Conservation (phyloP, 2,329 filamentous ascomycete species). For the Graphium sp. region DNA sequence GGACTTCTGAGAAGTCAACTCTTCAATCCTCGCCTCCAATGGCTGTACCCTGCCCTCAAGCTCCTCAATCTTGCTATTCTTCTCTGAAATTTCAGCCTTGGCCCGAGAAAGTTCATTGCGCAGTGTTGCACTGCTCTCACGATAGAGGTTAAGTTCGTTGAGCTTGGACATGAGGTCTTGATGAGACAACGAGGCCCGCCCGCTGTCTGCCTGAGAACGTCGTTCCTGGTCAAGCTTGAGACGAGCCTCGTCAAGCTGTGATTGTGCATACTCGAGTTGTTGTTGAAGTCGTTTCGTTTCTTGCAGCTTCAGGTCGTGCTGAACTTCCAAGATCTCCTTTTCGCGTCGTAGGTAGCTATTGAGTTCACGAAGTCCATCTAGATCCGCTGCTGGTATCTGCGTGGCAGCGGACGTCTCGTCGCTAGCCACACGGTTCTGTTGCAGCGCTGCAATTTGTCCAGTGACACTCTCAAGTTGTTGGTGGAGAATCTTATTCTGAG, state of each 20-base stretch:
- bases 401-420: constrained; percentile 35
- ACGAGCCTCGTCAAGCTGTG: constrained; percentile 74
- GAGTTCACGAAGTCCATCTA: constrained; percentile 72
- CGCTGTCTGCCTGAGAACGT: constrained; percentile 54
- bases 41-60: constrained; percentile 65
- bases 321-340: constrained; percentile 96
- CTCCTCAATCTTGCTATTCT: constrained; percentile 56
- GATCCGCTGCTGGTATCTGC: constrained; percentile 32
- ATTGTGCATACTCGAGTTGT: constrained; percentile 73
- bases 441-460: constrained; percentile 61
- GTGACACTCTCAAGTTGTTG: constrained; percentile 75
- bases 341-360: constrained; percentile 84
- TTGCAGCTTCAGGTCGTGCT: constrained; percentile 75
- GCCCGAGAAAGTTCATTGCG: constrained; percentile 73
- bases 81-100: constrained; percentile 59
- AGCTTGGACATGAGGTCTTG: constrained; percentile 88
- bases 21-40: constrained; percentile 61
- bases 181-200: constrained; percentile 60
- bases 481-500: constrained; percentile 83
- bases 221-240: constrained; percentile 86
- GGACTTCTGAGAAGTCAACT: constrained; percentile 66
- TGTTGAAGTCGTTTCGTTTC: constrained; percentile 81
- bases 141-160: constrained; percentile 88
- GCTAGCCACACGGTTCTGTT: constrained; percentile 50
- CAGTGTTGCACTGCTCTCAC: constrained; percentile 83